A percentile compares a stretch with the other conserved stretches of the same genome.
Conservation (phyloP, 495 filamentous ascomycete species). For the Neurospora sp. region DNA sequence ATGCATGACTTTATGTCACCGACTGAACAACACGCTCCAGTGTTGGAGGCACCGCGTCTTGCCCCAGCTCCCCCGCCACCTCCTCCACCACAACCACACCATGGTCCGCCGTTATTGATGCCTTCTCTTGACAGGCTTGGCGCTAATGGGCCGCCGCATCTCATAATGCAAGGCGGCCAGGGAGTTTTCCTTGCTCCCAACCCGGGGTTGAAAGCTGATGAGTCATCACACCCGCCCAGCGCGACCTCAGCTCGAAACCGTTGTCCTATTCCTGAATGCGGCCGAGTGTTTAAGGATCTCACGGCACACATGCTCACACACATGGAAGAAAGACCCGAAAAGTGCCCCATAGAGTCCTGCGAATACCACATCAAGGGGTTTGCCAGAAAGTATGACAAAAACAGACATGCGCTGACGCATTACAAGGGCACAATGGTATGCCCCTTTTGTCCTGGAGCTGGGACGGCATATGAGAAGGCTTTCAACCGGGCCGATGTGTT, state of each 20-base stretch:
- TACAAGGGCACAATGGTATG: conserved; percentile 99
- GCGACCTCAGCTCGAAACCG: conserved; percentile 35
- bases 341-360: conserved; percentile 90
- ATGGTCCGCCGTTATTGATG: conserved; percentile 16
- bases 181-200: conserved; percentile 33
- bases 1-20: conserved; percentile 31
- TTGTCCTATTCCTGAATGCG: conserved; percentile 78
- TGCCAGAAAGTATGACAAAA: conserved; percentile 97
- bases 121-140: conserved; percentile 16
- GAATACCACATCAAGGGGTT: conserved; percentile 96
- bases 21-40: conserved; percentile 25
- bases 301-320: conserved; percentile 97
- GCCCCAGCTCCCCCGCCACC: conserved; percentile 37
- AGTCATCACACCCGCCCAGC: conserved; percentile 43
- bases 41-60: conserved; percentile 30
- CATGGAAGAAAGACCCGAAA: conserved; percentile 85
- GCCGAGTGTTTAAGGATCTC: conserved; percentile 84
- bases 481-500: conserved; percentile 99
- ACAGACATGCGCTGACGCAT: conserved; percentile 93
- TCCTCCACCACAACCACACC: conserved; percentile 37
- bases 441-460: conserved; percentile 89
- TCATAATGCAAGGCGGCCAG: conserved; percentile 15
- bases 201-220: conserved; percentile 39
- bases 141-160: conserved; percentile 10
- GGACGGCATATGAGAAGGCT: conserved; percentile 88